Conservation (phyloP, 1,139 yeast genomes). For the Yamadazyma trypodendri region DNA sequence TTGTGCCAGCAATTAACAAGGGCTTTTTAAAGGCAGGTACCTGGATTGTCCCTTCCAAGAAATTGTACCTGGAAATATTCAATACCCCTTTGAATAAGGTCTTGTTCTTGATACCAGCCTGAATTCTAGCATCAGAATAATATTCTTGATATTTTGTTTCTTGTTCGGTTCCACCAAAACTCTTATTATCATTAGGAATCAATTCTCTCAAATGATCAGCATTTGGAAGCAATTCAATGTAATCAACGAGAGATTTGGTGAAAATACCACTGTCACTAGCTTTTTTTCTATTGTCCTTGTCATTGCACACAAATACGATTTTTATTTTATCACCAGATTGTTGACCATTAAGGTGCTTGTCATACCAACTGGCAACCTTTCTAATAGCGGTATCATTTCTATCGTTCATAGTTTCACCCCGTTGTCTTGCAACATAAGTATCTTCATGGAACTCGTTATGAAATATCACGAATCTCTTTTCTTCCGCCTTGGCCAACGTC, state of each 20-base stretch:
- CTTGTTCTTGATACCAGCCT: constrained; percentile 90
- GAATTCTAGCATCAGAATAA: constrained; percentile 73
- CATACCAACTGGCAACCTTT: constrained; percentile 69
- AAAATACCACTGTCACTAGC: constrained; percentile 55
- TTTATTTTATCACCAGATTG: constrained; percentile 39
- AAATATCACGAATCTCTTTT: constrained; percentile 83
- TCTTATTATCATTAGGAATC: constrained; percentile 55
- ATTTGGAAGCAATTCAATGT: constrained; percentile 71
- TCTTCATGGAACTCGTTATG: constrained; percentile 86
- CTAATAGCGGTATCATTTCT: constrained; percentile 91
- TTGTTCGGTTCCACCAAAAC: constrained; percentile 22
- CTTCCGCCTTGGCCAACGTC: constrained; percentile 71
- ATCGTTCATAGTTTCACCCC: constrained; percentile 79
- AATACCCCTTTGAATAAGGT: constrained; percentile 84
- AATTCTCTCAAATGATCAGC: constrained; percentile 78
- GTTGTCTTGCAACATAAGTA: constrained; percentile 64
- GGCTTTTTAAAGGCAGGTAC: constrained; percentile 80
- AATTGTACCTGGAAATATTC: constrained; percentile 80
- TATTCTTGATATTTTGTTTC: constrained; percentile 75
- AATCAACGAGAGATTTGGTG: constrained; percentile 60
- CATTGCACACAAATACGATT: constrained; percentile 74
- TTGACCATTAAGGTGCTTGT: constrained; percentile 52
- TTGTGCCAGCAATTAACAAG: constrained; percentile 75
- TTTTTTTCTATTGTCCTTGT: constrained; percentile 60
- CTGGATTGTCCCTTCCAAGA: constrained; percentile 81